These are phyloP conservation scores for Truncatella angustata DNA, from an alignment of 2,329 filamentous ascomycete species.

Conservation along the genomic window DNA sequence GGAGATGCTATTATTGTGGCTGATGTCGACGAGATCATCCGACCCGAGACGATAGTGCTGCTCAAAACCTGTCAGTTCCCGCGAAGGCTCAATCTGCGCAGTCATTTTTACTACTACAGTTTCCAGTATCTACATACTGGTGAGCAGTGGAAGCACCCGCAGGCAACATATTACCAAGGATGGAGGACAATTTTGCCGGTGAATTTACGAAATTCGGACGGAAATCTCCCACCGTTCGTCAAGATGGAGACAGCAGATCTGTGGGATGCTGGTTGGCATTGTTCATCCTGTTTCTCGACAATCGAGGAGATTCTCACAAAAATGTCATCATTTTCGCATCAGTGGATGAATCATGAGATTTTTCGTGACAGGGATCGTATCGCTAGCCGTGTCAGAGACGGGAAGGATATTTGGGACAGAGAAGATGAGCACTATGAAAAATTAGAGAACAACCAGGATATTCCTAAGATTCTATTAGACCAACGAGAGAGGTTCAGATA, in stretches of 20 bases:
- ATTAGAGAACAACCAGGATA: slow-evolving; percentile 49
- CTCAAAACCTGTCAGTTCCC: slow-evolving; percentile 53
- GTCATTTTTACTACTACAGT: slow-evolving; percentile 56
- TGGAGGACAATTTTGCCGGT: slow-evolving; percentile 49
- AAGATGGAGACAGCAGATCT: slow-evolving; percentile 43
- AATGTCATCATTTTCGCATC: slow-evolving; percentile 55
- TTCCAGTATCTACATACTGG: slow-evolving; percentile 51
- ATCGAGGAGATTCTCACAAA: slow-evolving; percentile 54
- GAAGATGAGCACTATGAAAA: slow-evolving; percentile 44
- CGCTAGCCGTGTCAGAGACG: slow-evolving; percentile 47
- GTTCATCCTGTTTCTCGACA: slow-evolving; percentile 59
- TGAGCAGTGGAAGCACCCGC: slow-evolving; percentile 54
- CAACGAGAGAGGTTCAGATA: slow-evolving; percentile 41
- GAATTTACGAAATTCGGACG: slow-evolving; percentile 49
- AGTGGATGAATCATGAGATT: slow-evolving; percentile 46
- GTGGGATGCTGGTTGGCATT: slow-evolving; percentile 58
- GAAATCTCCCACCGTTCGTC: slow-evolving; percentile 35
- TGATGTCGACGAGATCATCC: slow-evolving; percentile 60
- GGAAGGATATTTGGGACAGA: slow-evolving; percentile 55
- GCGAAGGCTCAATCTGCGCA: slow-evolving; percentile 48
- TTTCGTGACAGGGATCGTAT: slow-evolving; percentile 49
- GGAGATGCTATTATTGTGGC: slow-evolving; percentile 59
- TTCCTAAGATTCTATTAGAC: slow-evolving; percentile 46
- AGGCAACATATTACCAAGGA: slow-evolving; percentile 56
- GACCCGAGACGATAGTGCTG: slow-evolving; percentile 45